Conservation (phyloP, 495 filamentous ascomycete species). For the Aspergillus homomorphus region DNA sequence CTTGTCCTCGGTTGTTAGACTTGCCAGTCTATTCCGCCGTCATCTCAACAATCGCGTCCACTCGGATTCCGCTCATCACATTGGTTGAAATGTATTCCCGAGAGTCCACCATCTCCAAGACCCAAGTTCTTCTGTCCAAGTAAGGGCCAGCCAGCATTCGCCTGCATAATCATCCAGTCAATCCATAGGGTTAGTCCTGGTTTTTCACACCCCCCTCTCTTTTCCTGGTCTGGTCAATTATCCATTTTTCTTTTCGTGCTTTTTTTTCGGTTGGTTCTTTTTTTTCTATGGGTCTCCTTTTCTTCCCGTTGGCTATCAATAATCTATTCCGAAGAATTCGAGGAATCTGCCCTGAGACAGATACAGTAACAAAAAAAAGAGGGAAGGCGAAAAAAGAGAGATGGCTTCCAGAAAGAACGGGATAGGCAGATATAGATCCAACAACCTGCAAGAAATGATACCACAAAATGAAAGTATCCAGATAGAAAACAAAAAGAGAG, state of each 20-base stretch:
- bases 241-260: constrained; percentile 7
- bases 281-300: neutral
- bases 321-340: neutral
- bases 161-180: constrained; percentile 17
- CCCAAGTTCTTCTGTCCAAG: constrained; percentile 18
- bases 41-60: constrained; percentile 6
- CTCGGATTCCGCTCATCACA: constrained; percentile 13
- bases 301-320: neutral
- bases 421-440: constrained; percentile 2
- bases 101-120: constrained; percentile 20
- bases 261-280: neutral
- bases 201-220: constrained; percentile 7
- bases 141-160: constrained; percentile 13
- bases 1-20: constrained; percentile 1
- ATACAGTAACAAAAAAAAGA: neutral
- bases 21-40: constrained; percentile 5
- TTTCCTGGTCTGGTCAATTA: constrained; percentile 2
- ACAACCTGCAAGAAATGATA: neutral
- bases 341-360: neutral
- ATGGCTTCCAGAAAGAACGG: neutral
- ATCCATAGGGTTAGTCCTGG: constrained; percentile 9
- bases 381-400: neutral
- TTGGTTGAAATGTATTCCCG: constrained; percentile 27
- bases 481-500: constrained; percentile 9
- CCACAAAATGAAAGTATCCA: neutral